A percentile compares a stretch with the other conserved stretches of the same genome.
Conservation (phyloP, 208 protist genomes). For the Trypanosoma cruzi region DNA sequence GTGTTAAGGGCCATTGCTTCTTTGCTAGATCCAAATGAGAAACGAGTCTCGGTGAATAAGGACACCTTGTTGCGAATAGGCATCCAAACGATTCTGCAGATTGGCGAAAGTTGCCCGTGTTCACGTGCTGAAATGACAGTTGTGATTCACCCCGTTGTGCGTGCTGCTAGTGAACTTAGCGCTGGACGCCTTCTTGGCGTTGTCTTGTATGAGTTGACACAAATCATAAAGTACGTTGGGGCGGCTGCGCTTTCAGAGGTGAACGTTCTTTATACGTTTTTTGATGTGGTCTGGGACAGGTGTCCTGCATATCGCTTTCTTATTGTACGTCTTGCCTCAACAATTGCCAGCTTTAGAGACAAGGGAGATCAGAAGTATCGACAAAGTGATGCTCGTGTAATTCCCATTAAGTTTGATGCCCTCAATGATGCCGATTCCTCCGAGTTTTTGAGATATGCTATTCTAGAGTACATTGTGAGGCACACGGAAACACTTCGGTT, state of each 20-base stretch:
- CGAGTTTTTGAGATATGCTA: constrained; percentile 64
- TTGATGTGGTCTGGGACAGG: constrained; percentile 64
- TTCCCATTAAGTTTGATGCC: constrained; percentile 78
- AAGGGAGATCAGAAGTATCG: constrained; percentile 46
- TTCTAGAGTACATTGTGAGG: constrained; percentile 76
- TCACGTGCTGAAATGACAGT: constrained; percentile 61
- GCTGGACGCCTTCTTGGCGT: constrained; percentile 54
- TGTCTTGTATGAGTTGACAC: constrained; percentile 72
- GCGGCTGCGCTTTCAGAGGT: constrained; percentile 41
- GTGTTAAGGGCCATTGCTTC: constrained; percentile 63
- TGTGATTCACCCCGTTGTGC: constrained; percentile 60
- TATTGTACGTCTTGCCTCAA: constrained; percentile 71
- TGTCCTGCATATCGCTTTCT: constrained; percentile 71
- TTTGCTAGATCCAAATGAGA: constrained; percentile 56
- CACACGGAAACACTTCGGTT: constrained; percentile 65
- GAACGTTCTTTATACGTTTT: constrained; percentile 56
- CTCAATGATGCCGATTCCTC: constrained; percentile 53
- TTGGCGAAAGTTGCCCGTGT: constrained; percentile 67
- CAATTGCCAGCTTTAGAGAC: constrained; percentile 56
- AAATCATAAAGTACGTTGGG: constrained; percentile 69
- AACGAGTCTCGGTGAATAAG: constrained; percentile 36
- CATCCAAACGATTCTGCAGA: constrained; percentile 80
- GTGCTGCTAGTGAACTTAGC: constrained; percentile 51
- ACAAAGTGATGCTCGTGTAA: constrained; percentile 41
- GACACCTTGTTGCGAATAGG: constrained; percentile 55